Conservation (phyloP, 1,139 yeast genomes). For the Protomyces macrosporus region DNA sequence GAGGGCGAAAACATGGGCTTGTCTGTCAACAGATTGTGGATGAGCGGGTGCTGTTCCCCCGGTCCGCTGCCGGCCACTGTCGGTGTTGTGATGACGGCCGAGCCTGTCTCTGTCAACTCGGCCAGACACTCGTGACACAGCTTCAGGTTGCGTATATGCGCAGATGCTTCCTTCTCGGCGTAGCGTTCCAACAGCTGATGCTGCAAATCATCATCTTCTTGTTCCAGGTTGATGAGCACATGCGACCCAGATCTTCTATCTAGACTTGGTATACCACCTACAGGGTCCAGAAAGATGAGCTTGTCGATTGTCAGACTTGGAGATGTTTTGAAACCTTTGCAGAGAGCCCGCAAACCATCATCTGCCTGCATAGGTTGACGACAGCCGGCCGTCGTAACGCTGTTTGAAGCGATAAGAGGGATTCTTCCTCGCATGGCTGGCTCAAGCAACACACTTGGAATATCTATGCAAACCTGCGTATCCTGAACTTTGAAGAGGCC, state of each 20-base stretch:
- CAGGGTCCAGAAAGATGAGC: slow-evolving; percentile 66
- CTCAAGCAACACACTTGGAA: slow-evolving; percentile 17
- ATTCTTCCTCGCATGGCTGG: slow-evolving; percentile 23
- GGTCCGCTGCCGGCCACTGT: slow-evolving; percentile 41
- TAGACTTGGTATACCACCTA: slow-evolving; percentile 85
- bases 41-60: slow-evolving; percentile 41
- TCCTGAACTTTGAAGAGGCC: slow-evolving; percentile 5
- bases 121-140: slow-evolving; percentile 49
- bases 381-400: slow-evolving; percentile 41
- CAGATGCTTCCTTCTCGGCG: slow-evolving; percentile 42
- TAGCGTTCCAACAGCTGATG: slow-evolving; percentile 48
- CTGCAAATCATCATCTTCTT: slow-evolving; percentile 65
- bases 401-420: slow-evolving; percentile 4
- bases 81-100: slow-evolving; percentile 54
- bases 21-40: slow-evolving; percentile 84
- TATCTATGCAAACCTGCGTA: slow-evolving; percentile 26
- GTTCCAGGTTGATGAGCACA: slow-evolving; percentile 77
- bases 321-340: slow-evolving; percentile 35
- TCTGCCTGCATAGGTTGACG: slow-evolving; percentile 43
- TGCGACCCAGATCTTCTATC: slow-evolving; percentile 74
- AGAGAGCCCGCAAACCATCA: slow-evolving; percentile 40
- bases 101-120: slow-evolving; percentile 46
- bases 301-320: slow-evolving; percentile 54
- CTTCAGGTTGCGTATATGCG: slow-evolving; percentile 52
- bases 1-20: slow-evolving; percentile 91